Percentiles rank a stretch among this genome's conserved stretches.
These are phyloP conservation scores for Chlorencoelia australis DNA, from an alignment of 2,329 filamentous ascomycete genomes.

Conservation along the genomic window DNA sequence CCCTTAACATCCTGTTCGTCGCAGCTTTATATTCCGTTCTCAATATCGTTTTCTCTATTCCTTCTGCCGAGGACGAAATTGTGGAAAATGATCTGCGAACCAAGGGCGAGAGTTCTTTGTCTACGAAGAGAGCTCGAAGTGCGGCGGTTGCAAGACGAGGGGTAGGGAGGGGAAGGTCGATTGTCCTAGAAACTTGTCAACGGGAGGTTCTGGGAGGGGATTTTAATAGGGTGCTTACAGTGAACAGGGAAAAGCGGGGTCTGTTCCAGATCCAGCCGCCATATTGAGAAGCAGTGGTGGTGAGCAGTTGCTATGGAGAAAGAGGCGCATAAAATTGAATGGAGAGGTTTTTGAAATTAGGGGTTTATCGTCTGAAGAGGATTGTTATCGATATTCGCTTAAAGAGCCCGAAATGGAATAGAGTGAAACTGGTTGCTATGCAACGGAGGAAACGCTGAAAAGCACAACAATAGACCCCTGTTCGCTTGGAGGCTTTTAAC, in stretches of 20 bases:
- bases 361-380: no score
- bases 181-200: slow-evolving; percentile 14
- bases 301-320: no score
- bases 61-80: slow-evolving; percentile 22
- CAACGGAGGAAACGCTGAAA: no score
- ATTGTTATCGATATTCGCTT: no score
- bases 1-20: slow-evolving; percentile 92
- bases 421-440: no score
- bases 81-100: slow-evolving; percentile 64
- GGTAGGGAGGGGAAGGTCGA: slow-evolving; percentile 60
- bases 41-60: slow-evolving; percentile 41
- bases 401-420: no score
- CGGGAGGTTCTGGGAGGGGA: slow-evolving; percentile 8
- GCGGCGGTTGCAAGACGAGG: slow-evolving; percentile 68
- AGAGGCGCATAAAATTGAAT: no score
- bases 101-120: slow-evolving; percentile 78
- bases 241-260: slow-evolving; percentile 50
- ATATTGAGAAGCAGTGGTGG: no score
- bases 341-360: no score
- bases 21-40: slow-evolving; percentile 73
- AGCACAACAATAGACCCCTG: no score
- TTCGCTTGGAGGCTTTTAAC: no score
- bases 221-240: slow-evolving; percentile 39
- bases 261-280: no score
- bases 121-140: slow-evolving; percentile 67